A percentile compares a stretch with the other conserved stretches of the same genome.
Evolutionary conservation across 768 basidiomycete species (phyloP).

Genomic region (Lactarius sanguifluus): DNA sequence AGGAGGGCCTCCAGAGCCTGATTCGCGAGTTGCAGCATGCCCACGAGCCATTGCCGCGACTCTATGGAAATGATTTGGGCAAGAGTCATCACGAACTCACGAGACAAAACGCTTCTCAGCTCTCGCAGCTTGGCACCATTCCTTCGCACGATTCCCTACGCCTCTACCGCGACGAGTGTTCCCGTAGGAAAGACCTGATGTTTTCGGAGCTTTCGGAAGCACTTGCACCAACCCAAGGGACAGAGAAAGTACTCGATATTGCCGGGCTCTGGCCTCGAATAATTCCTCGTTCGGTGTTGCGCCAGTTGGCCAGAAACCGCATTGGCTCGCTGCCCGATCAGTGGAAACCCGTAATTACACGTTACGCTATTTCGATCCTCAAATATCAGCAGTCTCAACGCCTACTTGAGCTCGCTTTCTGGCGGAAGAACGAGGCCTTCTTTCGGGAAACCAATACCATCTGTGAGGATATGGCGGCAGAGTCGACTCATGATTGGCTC

Average conservation of each 20-base stretch:
- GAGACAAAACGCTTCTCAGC: neutral
- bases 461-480: neutral
- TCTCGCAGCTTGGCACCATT: neutral
- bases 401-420: constrained; percentile 11
- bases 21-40: constrained; percentile 8
- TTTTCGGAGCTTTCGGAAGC: constrained; percentile 3
- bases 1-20: neutral
- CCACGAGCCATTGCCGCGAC: neutral
- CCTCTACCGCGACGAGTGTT: constrained; percentile 1
- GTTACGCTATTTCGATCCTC: constrained; percentile 7
- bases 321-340: constrained; percentile 14
- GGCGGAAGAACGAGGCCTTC: constrained; percentile 4
- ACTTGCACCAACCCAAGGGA: constrained; percentile 5
- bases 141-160: constrained; percentile 1
- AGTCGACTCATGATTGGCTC: constrained; percentile 18
- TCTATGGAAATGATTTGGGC: constrained; percentile 16
- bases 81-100: neutral
- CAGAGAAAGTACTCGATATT: neutral
- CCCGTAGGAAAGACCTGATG: neutral
- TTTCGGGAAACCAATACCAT: constrained; percentile 5
- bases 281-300: constrained; percentile 10
- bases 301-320: constrained; percentile 31
- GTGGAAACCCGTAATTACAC: constrained; percentile 1
- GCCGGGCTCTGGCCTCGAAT: constrained; percentile 22
- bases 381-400: constrained; percentile 19